phyloP scores from a whole-genome alignment of 495 filamentous ascomycete species.

The Bacidia gigantensis region DNA sequence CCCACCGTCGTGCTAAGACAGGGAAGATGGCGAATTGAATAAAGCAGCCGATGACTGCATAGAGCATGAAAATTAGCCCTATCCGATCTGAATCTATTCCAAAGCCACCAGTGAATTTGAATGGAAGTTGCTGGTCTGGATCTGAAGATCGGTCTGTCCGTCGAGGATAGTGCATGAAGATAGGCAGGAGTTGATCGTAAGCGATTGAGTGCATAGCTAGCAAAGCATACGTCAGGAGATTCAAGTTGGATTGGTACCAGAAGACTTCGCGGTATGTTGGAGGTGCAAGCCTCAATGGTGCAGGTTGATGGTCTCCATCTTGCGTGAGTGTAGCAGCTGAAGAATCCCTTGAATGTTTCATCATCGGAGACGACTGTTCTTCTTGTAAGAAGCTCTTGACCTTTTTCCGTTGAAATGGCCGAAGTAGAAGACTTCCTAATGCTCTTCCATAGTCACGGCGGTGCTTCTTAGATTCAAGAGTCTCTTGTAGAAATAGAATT shows the following conservation, averaged over 20 bases:
- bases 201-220: conserved; percentile 64
- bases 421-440: conserved; percentile 39
- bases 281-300: conserved; percentile 17
- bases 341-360: conserved; percentile 11
- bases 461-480: conserved; percentile 49
- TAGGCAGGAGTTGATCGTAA: conserved; percentile 67
- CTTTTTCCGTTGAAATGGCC: conserved; percentile 21
- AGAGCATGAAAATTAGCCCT: conserved; percentile 62
- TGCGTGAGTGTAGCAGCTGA: conserved; percentile 2
- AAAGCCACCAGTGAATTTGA: conserved; percentile 70
- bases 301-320: conserved; percentile 9
- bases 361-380: conserved; percentile 24
- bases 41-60: conserved; percentile 56
- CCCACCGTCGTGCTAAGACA: conserved; percentile 47
- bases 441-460: conserved; percentile 53
- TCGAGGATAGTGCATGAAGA: conserved; percentile 63
- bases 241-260: conserved; percentile 58
- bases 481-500: conserved; percentile 65
- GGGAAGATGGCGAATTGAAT: conserved; percentile 76
- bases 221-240: conserved; percentile 60
- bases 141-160: conserved; percentile 37
- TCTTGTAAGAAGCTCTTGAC: conserved; percentile 22
- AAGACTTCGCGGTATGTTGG: conserved; percentile 55
- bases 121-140: conserved; percentile 48
- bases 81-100: conserved; percentile 57